Evolutionary conservation across 148 eudicot species (phyloP).

Genomic region (Gaultheria prostrata): DNA sequence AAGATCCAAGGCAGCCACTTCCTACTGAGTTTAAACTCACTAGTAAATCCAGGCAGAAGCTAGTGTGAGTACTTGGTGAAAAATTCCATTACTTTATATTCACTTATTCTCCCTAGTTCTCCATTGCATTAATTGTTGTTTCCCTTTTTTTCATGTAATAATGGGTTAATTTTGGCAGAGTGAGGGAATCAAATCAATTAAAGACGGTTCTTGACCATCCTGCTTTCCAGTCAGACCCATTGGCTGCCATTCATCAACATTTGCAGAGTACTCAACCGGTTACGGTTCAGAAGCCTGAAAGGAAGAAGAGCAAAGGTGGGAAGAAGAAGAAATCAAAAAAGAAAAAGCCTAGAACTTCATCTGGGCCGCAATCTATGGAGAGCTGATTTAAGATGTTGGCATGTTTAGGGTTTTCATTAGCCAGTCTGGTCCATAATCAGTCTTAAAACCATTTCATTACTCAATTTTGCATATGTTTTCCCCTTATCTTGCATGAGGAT

Average conservation of each 20-base stretch:
- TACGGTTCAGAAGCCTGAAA: constrained; percentile 39
- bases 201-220: constrained; percentile 52
- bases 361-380: constrained; percentile 65
- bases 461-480: constrained; percentile 1
- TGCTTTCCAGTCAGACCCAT: constrained; percentile 70
- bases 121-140: not conserved
- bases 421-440: not conserved
- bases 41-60: constrained; percentile 59
- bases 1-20: constrained; percentile 32
- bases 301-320: constrained; percentile 36
- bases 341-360: constrained; percentile 52
- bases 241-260: constrained; percentile 74
- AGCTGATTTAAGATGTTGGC: constrained; percentile 22
- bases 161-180: constrained; percentile 30
- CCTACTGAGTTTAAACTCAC: constrained; percentile 47
- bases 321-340: constrained; percentile 52
- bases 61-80: constrained; percentile 56
- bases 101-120: not conserved
- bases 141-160: not conserved
- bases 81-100: not conserved
- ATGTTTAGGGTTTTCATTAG: not conserved
- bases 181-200: constrained; percentile 69
- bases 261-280: constrained; percentile 78
- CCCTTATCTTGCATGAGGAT: not conserved
- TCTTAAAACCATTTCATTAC: not conserved